A percentile compares a stretch with the other conserved stretches of the same genome.
phyloP scores from a whole-genome alignment of 2,329 filamentous ascomycete species.

The Colletotrichum nymphaeae region DNA sequence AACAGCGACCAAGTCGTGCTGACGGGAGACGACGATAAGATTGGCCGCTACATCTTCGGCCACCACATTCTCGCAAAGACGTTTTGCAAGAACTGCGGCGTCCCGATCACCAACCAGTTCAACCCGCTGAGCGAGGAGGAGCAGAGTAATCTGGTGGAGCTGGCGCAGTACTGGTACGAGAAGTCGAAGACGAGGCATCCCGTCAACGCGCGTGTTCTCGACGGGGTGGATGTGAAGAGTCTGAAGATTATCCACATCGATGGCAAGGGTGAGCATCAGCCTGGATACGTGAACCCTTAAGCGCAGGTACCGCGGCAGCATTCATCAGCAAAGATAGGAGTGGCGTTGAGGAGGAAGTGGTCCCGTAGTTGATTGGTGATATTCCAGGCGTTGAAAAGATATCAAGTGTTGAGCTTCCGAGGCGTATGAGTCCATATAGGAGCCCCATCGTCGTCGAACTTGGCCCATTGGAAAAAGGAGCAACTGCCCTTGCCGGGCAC shows the following conservation, averaged over 20 bases:
- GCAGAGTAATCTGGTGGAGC: slow-evolving; percentile 46
- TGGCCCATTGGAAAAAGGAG: slow-evolving; percentile 85
- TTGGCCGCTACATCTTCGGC: slow-evolving; percentile 52
- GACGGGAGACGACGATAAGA: slow-evolving; percentile 50
- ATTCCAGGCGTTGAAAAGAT: not conserved
- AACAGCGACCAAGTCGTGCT: slow-evolving; percentile 51
- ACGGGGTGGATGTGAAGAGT: slow-evolving; percentile 48
- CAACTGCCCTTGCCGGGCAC: slow-evolving; percentile 77
- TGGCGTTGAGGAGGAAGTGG: not conserved
- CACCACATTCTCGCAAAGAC: slow-evolving; percentile 48
- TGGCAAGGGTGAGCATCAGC: slow-evolving; percentile 43
- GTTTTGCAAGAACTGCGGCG: slow-evolving; percentile 62
- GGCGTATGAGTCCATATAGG: slow-evolving; percentile 67
- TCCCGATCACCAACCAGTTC: slow-evolving; percentile 50
- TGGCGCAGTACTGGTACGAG: slow-evolving; percentile 36
- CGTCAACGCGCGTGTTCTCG: slow-evolving; percentile 53
- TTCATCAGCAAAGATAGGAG: not conserved
- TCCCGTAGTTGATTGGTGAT: not conserved
- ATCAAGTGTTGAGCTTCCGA: not conserved
- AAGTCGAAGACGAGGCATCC: slow-evolving; percentile 38
- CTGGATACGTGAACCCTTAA: slow-evolving; percentile 55
- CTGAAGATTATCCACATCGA: slow-evolving; percentile 41
- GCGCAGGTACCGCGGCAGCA: not conserved
- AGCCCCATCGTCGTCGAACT: slow-evolving; percentile 87
- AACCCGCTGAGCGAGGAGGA: slow-evolving; percentile 48